Evolutionary conservation across 371 early-diverging fungal genomes (phyloP).

Genomic region (Syncephalis plumigaleata): DNA sequence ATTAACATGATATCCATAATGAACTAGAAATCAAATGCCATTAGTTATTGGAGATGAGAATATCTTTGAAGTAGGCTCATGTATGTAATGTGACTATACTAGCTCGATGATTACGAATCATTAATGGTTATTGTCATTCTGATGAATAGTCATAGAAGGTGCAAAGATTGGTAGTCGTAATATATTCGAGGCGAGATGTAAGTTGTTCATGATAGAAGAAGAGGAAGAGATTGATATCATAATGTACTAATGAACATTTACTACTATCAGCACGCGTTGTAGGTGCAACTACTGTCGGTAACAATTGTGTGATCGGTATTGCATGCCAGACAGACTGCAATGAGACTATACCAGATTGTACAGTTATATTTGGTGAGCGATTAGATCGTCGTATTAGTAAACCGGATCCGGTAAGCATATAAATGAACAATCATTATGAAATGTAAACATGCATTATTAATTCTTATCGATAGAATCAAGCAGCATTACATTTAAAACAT

Average conservation of each 20-base stretch:
- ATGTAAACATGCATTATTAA: too few relatives aligned
- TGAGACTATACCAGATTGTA: slow-evolving; percentile 38
- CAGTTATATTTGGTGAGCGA: slow-evolving; percentile 44
- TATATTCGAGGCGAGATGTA: slow-evolving; percentile 48
- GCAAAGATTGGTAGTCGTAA: slow-evolving; percentile 44
- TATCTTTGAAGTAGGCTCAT: slow-evolving; percentile 55
- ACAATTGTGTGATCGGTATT: slow-evolving; percentile 57
- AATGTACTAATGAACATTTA: too few relatives aligned
- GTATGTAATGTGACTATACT: slow-evolving; percentile 16
- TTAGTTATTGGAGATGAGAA: slow-evolving; percentile 59
- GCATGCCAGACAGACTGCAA: slow-evolving; percentile 42
- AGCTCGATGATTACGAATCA: too few relatives aligned
- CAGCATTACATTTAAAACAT: slow-evolving; percentile 43
- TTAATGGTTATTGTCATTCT: not conserved
- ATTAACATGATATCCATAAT: too few relatives aligned
- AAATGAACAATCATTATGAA: not conserved
- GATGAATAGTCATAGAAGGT: slow-evolving; percentile 42
- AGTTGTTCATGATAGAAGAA: not conserved
- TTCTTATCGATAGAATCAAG: slow-evolving; percentile 23
- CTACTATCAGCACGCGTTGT: slow-evolving; percentile 30
- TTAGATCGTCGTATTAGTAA: slow-evolving; percentile 35
- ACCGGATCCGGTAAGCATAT: slow-evolving; percentile 9
- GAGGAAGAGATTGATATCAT: too few relatives aligned
- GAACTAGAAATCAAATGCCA: slow-evolving; percentile 14
- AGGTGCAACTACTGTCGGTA: slow-evolving; percentile 37